Conservation (phyloP, 495 filamentous ascomycete species). For the Penicillium herquei region DNA sequence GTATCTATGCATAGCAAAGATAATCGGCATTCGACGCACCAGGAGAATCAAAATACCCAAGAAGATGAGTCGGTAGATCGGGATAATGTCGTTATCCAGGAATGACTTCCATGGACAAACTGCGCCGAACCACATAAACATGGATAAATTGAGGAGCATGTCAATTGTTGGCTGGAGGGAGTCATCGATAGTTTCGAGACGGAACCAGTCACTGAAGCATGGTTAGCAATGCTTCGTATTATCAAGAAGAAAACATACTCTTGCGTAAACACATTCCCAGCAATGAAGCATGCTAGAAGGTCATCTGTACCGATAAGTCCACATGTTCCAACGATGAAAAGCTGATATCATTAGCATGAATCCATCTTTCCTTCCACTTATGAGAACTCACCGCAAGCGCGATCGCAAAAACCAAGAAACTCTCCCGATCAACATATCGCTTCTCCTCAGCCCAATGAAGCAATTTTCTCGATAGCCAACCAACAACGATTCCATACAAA, state of each 20-base stretch:
- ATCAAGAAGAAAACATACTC: slow-evolving; percentile 46
- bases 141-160: slow-evolving; percentile 76
- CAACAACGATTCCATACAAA: slow-evolving; percentile 71
- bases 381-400: slow-evolving; percentile 64
- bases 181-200: slow-evolving; percentile 82
- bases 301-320: slow-evolving; percentile 92
- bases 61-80: slow-evolving; percentile 73
- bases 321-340: slow-evolving; percentile 84
- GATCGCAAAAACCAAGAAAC: slow-evolving; percentile 85
- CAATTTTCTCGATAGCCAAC: slow-evolving; percentile 76
- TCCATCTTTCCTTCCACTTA: slow-evolving; percentile 7
- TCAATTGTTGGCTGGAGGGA: slow-evolving; percentile 89
- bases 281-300: slow-evolving; percentile 89
- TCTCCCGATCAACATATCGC: slow-evolving; percentile 84
- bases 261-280: slow-evolving; percentile 87
- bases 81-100: slow-evolving; percentile 63
- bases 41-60: slow-evolving; percentile 80
- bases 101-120: slow-evolving; percentile 82
- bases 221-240: no score
- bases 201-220: slow-evolving; percentile 73
- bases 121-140: slow-evolving; percentile 92
- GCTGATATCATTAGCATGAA: slow-evolving; percentile 28
- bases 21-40: slow-evolving; percentile 73
- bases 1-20: slow-evolving; percentile 68
- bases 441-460: slow-evolving; percentile 82